Percentiles rank a stretch among this genome's conserved stretches.
Conservation (phyloP, 208 protist genomes). For the Tritrichomonas foetus region DNA sequence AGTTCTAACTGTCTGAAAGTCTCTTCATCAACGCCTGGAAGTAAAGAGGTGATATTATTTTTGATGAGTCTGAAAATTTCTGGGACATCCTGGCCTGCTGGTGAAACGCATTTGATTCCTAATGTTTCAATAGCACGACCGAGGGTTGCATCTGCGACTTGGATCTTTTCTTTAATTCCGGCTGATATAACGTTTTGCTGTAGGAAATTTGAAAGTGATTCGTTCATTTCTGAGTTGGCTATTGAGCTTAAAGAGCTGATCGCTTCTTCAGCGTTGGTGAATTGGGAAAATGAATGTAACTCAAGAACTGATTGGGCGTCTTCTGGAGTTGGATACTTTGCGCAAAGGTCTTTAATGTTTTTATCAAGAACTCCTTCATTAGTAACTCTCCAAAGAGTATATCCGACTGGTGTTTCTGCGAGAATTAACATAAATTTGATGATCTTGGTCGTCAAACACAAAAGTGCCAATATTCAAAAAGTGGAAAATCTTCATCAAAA, state of each 20-base stretch:
- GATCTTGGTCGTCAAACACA: too few relatives aligned
- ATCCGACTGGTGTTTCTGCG: constrained; percentile 93
- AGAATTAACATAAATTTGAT: constrained; percentile 84
- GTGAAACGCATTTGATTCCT: constrained; percentile 74
- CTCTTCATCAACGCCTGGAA: constrained; percentile 55
- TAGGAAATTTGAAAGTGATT: constrained; percentile 91
- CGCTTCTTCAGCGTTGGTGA: constrained; percentile 85
- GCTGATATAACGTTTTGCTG: constrained; percentile 82
- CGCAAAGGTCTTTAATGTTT: constrained; percentile 76
- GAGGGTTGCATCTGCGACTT: constrained; percentile 80
- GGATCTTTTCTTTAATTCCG: constrained; percentile 73
- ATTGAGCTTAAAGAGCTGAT: constrained; percentile 86
- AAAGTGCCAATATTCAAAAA: too few relatives aligned
- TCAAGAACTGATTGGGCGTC: constrained; percentile 59
- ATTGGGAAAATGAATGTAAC: constrained; percentile 47
- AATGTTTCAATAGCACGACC: constrained; percentile 90
- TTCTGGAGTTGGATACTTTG: constrained; percentile 59
- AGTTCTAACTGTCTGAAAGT: constrained; percentile 67
- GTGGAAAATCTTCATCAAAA: too few relatives aligned
- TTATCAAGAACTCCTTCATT: constrained; percentile 81
- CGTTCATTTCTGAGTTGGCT: constrained; percentile 84
- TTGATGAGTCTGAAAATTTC: constrained; percentile 87
- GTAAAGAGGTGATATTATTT: constrained; percentile 73
- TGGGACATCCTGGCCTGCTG: constrained; percentile 68
- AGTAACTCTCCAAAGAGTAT: constrained; percentile 89